These are phyloP conservation scores for Tricholoma matsutake DNA, from an alignment of 768 basidiomycete species.

Conservation along the genomic window DNA sequence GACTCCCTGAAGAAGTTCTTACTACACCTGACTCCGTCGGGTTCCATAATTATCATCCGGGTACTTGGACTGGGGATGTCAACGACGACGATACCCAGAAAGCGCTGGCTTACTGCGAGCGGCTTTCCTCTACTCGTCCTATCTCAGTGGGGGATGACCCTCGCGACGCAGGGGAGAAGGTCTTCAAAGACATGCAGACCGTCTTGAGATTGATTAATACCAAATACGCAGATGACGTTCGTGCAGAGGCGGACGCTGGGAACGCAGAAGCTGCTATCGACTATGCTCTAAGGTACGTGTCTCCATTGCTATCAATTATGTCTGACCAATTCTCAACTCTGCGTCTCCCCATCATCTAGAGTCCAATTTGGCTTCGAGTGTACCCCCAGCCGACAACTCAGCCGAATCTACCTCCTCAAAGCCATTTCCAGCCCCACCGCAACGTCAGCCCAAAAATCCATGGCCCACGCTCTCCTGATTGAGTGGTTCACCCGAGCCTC, in stretches of 20 bases:
- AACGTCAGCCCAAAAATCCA: conserved; percentile 3
- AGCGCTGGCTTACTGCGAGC: conserved; percentile 7
- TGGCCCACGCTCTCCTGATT: conserved; percentile 15
- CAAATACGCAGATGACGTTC: conserved; percentile 5
- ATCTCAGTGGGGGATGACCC: neutral
- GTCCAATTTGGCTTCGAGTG: conserved; percentile 13
- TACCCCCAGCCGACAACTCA: conserved; percentile 9
- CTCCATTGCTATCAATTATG: neutral
- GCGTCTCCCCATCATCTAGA: neutral
- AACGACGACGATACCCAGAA: neutral
- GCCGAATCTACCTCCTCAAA: conserved; percentile 11
- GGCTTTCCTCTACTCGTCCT: neutral
- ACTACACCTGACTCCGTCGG: conserved; percentile 7
- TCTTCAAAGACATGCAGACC: neutral
- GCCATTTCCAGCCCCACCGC: conserved; percentile 10
- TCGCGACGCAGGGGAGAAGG: neutral
- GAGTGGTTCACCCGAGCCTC: conserved; percentile 9
- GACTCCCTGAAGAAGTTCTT: neutral
- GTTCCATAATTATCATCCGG: conserved; percentile 1
- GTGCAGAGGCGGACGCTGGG: conserved; percentile 15
- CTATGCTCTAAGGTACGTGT: conserved; percentile 14
- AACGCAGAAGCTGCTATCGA: conserved; percentile 11
- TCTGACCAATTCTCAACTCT: neutral
- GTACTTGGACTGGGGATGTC: conserved; percentile 1
- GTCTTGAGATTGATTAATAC: conserved; percentile 3